Base-by-base conservation (phyloP, 2,329 filamentous ascomycete species). In the Scedosporium aurantiacum region DNA sequence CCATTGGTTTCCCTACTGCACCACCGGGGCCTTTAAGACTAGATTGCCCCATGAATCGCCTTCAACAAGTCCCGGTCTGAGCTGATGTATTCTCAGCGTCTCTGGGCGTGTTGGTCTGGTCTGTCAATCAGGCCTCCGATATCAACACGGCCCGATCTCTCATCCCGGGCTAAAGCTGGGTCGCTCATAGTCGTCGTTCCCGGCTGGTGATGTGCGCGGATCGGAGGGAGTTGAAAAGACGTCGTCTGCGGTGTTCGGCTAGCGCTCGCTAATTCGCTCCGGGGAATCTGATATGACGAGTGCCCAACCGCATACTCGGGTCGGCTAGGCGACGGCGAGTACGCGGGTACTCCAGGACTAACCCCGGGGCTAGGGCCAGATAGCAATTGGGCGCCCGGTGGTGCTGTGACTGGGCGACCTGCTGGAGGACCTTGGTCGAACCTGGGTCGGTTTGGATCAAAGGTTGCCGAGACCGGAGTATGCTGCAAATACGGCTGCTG, bases 111-210 rank as follows among this genome's bases (percentile, higher is more conserved):
- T n/a, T n/a, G 75, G 66, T 79, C 79, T 25, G 80, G 78, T 70
- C 78, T 82, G 65, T 84, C 84, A 67, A 88, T 82, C 67, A 84
- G 75, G 1, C 83, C 83, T 10, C 79, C 81, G 64, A 87, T 86
- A 66, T 84, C 82, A 57, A 86, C 79, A 16, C 84, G 78, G 43
- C 56, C 27, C 2, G 56, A 8, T 18, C 56, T 27, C 32, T 62
- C 60, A 14, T 58, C 27, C 8, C 55, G 27, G 23, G 55, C 8
- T 40, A n/a, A 37, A 21, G 21, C 10, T 2, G 43, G 10, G 14
- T 62, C 60, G 45, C 43, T 50, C 21, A 32, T 23, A 8, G 60
- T 25, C 21, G 14, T 43, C 60, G 50, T 54, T 54, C 21, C 37
- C 16, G 25, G 18, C 23, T 56, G 52, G 1, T 61, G 55, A 45